Conservation (phyloP, 2,329 filamentous ascomycete genomes). For the Aureobasidium musti region DNA sequence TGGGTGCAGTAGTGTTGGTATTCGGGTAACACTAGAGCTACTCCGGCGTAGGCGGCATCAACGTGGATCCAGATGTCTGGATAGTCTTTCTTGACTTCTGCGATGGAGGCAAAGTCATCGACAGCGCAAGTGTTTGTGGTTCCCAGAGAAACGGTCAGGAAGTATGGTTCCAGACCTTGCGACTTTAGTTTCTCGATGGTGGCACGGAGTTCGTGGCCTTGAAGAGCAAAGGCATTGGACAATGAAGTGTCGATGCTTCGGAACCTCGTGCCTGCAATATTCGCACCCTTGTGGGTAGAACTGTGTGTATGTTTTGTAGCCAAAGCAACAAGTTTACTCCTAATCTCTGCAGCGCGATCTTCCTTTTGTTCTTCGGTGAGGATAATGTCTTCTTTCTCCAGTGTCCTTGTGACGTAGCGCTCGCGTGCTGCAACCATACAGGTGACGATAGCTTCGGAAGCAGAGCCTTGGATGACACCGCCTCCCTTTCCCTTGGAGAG, state of each 20-base stretch:
- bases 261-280: slow-evolving; percentile 83
- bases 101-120: slow-evolving; percentile 76
- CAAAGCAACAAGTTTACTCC: slow-evolving; percentile 75
- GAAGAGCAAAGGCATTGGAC: slow-evolving; percentile 69
- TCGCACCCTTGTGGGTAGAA: slow-evolving; percentile 81
- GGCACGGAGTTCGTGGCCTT: slow-evolving; percentile 60
- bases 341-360: slow-evolving; percentile 66
- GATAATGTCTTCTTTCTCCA: slow-evolving; percentile 49
- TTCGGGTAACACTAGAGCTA: slow-evolving; percentile 78
- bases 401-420: slow-evolving; percentile 66
- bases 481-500: slow-evolving; percentile 74
- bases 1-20: slow-evolving; percentile 67
- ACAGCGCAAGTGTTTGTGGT: slow-evolving; percentile 87
- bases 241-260: slow-evolving; percentile 65
- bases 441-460: slow-evolving; percentile 83
- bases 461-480: slow-evolving; percentile 91
- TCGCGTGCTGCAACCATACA: slow-evolving; percentile 86
- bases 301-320: slow-evolving; percentile 80
- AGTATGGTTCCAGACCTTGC: slow-evolving; percentile 80
- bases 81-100: slow-evolving; percentile 55
- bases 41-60: slow-evolving; percentile 89
- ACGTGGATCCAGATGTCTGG: slow-evolving; percentile 84
- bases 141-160: slow-evolving; percentile 78
- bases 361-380: slow-evolving; percentile 60
- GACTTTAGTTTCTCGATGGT: slow-evolving; percentile 66